Percentiles rank a stretch among this genome's conserved stretches.
phyloP scores from a whole-genome alignment of 106 monocot genomes.

The Dendrobium huoshanense region DNA sequence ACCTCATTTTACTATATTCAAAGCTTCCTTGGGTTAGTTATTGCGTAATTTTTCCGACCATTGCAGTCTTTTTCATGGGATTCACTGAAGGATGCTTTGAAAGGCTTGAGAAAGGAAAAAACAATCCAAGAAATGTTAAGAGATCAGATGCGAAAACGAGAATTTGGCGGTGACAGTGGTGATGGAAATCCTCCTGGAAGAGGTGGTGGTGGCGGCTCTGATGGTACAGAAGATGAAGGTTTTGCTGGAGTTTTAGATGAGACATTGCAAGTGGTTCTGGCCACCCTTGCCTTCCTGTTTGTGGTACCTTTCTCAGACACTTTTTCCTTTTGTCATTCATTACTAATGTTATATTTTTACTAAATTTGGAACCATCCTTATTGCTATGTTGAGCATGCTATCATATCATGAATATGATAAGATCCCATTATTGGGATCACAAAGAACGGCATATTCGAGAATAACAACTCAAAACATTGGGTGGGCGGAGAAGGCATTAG shows the following conservation, averaged over 20 bases:
- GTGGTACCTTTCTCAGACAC: conserved; percentile 28
- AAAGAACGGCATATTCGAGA: not conserved
- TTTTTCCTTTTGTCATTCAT: not conserved
- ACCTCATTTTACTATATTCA: not conserved
- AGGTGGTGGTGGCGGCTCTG: conserved; percentile 28
- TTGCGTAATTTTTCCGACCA: not conserved
- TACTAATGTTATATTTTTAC: not conserved
- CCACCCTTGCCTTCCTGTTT: conserved; percentile 47
- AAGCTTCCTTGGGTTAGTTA: not conserved
- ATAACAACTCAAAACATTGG: not conserved
- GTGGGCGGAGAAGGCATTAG: not conserved
- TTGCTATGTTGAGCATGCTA: not conserved
- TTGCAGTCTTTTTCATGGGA: conserved; percentile 8
- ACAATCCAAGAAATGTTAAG: not conserved
- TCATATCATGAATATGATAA: too few species aligned
- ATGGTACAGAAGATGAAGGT: conserved; percentile 30
- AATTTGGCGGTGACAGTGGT: conserved; percentile 18
- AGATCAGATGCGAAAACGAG: not conserved
- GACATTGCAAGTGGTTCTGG: conserved; percentile 47
- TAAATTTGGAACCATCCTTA: not conserved
- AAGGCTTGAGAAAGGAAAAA: not conserved
- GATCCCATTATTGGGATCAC: too few species aligned
- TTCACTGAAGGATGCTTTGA: conserved; percentile 9
- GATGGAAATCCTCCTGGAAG: conserved; percentile 14
- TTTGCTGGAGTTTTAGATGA: conserved; percentile 46